Percentiles rank a stretch among this genome's conserved stretches.
Evolutionary conservation across 805 yeast genomes (phyloP).

Genomic region (Candida rishiriensis): DNA sequence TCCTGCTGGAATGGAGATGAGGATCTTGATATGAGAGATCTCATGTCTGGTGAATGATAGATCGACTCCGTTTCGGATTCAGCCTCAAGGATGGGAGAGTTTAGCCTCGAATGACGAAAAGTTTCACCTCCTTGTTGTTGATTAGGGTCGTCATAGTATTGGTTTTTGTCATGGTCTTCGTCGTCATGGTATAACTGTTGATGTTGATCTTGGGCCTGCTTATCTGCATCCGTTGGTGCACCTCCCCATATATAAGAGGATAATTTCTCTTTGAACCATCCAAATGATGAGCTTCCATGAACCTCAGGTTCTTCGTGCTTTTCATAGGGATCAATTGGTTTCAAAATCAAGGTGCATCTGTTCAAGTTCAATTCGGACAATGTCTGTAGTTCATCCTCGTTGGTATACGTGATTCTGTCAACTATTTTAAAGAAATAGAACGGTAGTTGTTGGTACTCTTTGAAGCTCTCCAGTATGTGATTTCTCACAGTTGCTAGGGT

Average conservation of each 20-base stretch:
- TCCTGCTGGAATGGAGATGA: conserved; percentile 12
- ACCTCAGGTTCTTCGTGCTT: conserved; percentile 10
- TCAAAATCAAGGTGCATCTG: conserved; percentile 68
- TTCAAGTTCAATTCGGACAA: conserved; percentile 53
- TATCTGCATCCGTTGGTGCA: not conserved
- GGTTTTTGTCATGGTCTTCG: not conserved
- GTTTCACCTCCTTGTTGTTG: not conserved
- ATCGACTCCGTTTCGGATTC: conserved; percentile 21
- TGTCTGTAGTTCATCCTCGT: conserved; percentile 53
- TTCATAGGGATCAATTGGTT: conserved; percentile 42
- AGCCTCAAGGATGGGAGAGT: conserved; percentile 7
- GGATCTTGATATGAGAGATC: conserved; percentile 16
- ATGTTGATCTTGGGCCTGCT: not conserved
- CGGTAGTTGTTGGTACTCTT: conserved; percentile 46
- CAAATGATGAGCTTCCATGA: conserved; percentile 12
- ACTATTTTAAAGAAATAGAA: conserved; percentile 48
- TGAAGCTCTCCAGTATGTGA: conserved; percentile 47
- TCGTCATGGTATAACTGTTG: not conserved
- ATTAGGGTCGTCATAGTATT: not conserved
- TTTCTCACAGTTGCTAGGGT: conserved; percentile 55
- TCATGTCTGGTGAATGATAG: conserved; percentile 24
- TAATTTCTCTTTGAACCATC: conserved; percentile 25
- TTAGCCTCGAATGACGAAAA: not conserved
- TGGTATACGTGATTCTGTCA: conserved; percentile 61
- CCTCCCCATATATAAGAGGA: conserved; percentile 8